Conservation (phyloP, 2,329 filamentous ascomycete species). For the Cladosporium sp. region DNA sequence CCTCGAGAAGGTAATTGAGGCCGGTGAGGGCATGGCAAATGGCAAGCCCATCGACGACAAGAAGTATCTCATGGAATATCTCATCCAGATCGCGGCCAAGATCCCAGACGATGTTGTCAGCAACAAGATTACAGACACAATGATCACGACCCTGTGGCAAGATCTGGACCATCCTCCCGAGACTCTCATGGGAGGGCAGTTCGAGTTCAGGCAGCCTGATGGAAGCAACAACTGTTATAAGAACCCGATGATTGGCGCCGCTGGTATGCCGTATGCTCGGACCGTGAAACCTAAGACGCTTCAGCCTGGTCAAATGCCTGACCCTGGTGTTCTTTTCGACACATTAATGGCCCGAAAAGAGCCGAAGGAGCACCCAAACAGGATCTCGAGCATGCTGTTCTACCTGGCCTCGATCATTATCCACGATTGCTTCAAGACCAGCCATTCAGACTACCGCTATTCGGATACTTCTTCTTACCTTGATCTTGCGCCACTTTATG, state of each 20-base stretch:
- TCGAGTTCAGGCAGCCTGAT: conserved; percentile 46
- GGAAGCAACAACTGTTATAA: conserved; percentile 55
- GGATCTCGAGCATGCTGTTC: conserved; percentile 71
- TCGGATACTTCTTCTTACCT: conserved; percentile 70
- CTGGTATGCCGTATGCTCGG: conserved; percentile 65
- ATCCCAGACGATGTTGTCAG: conserved; percentile 39
- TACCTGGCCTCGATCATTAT: conserved; percentile 67
- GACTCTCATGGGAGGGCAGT: conserved; percentile 40
- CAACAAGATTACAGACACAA: conserved; percentile 39
- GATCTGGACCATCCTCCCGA: conserved; percentile 47
- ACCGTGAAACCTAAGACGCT: conserved; percentile 56
- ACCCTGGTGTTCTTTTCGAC: conserved; percentile 65
- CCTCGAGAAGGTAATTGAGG: conserved; percentile 4
- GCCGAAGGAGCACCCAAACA: conserved; percentile 63
- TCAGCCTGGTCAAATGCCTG: conserved; percentile 58
- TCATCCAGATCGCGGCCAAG: conserved; percentile 45
- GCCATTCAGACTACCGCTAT: conserved; percentile 57
- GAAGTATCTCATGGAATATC: conserved; percentile 56
- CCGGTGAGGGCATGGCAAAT: conserved; percentile 30
- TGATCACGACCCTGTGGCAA: conserved; percentile 45
- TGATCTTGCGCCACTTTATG: conserved; percentile 69
- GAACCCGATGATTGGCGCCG: conserved; percentile 60
- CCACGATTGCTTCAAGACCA: conserved; percentile 62
- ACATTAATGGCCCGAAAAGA: conserved; percentile 59
- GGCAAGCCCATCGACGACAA: conserved; percentile 58